Base-by-base conservation (phyloP, 371 early-diverging fungal genomes). In the Apophysomyces variabilis region DNA sequence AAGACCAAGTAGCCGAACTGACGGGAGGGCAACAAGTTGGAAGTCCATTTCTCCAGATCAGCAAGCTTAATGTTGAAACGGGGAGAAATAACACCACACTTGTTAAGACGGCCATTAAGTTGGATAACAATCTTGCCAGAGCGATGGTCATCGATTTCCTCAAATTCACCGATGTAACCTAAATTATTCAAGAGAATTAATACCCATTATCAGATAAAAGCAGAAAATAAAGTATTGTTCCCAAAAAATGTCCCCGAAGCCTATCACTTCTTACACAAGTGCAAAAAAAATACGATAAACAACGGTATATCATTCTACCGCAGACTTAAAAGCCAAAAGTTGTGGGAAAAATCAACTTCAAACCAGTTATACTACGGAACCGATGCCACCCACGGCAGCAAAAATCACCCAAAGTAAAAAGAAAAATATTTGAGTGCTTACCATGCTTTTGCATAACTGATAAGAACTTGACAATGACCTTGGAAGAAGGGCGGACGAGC, bases 31-130 rank as follows among this genome's bases (percentile, higher is more conserved):
- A 99, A 89, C 71, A 99, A 89, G 87, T 96, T 93, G 84, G 91
- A 89, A 73, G 98, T 92, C 97, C 96, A 99, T 85, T 94, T 95
- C 87, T 99, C 99, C 68, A 99, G 85, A 69, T 97, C 96, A 74
- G 84, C 76, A 69, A 96, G 85, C 89, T 94, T 92, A 85, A 99
- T 91, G 89, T 96, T 95, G 94, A 98, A 99, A 74, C 99, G 95
- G 72, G 99, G 99, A 64, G 98, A 98, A 86, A 99, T 99, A 73
- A 98, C 99, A 86, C 99, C 99, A 83, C 98, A 98, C 93, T 99
- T 99, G 96, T 99, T 99, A 69, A 99, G 85, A 73, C 99, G 95
- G 72, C 99, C 99, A 73, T 93, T 96, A 61, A 99, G 92, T 83
- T 99, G 97, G 74, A 99, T 90, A 62, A 99, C 96, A 65, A 98